A percentile compares a stretch with the other conserved stretches of the same genome.
These are phyloP conservation scores for Nakazawaea sp. DNA, from an alignment of 805 yeast species.

Conservation along the genomic window DNA sequence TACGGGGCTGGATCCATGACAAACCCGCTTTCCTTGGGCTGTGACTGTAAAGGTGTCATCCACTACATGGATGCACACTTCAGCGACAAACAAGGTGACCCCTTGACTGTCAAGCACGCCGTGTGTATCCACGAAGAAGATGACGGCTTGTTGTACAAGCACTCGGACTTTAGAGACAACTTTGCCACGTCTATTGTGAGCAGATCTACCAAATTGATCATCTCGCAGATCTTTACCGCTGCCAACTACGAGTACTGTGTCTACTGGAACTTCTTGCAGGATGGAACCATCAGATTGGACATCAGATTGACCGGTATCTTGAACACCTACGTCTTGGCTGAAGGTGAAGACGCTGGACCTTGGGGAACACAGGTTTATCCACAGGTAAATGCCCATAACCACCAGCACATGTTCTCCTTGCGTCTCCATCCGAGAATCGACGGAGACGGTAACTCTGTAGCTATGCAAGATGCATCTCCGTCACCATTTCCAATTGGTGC, in stretches of 20 bases:
- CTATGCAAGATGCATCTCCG: slow-evolving; percentile 55
- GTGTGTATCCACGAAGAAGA: slow-evolving; percentile 85
- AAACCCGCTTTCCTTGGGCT: slow-evolving; percentile 69
- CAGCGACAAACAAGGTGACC: slow-evolving; percentile 59
- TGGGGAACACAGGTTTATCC: slow-evolving; percentile 83
- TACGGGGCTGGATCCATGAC: slow-evolving; percentile 86
- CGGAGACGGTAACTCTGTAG: slow-evolving; percentile 73
- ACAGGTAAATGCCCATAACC: slow-evolving; percentile 77
- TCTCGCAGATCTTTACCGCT: slow-evolving; percentile 81
- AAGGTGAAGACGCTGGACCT: slow-evolving; percentile 62
- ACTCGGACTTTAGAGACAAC: slow-evolving; percentile 78
- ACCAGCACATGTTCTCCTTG: slow-evolving; percentile 75
- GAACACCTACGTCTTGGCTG: slow-evolving; percentile 62
- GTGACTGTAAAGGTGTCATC: slow-evolving; percentile 83
- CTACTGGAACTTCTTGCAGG: slow-evolving; percentile 80
- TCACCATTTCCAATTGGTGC: slow-evolving; percentile 58
- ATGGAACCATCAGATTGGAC: slow-evolving; percentile 76
- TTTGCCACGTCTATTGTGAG: slow-evolving; percentile 70
- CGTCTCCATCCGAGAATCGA: slow-evolving; percentile 78
- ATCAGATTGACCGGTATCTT: slow-evolving; percentile 77
- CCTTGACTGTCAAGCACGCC: slow-evolving; percentile 68
- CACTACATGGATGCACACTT: slow-evolving; percentile 80
- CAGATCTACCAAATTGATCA: slow-evolving; percentile 65
- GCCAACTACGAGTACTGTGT: slow-evolving; percentile 83
- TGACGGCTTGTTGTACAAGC: slow-evolving; percentile 73